Evolutionary conservation across 2,329 filamentous ascomycete species (phyloP).

Genomic region (Sporothrix protearum): DNA sequence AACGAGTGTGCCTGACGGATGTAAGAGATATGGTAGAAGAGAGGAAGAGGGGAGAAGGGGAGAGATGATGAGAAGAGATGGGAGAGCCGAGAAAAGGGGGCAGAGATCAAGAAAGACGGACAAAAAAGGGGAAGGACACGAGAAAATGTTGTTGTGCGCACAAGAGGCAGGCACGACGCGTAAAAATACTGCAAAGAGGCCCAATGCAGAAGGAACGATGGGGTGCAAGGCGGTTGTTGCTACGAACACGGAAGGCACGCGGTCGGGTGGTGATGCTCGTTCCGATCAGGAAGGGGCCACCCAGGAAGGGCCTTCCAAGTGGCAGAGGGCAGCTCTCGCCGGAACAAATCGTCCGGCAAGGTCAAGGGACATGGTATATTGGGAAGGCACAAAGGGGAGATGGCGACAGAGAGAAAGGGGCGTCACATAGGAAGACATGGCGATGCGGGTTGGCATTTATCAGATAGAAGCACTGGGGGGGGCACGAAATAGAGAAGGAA

Average conservation of each 20-base stretch:
- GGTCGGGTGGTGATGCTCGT: neutral
- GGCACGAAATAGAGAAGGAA: neutral
- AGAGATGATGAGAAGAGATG: neutral
- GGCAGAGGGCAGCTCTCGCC: neutral
- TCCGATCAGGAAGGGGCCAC: slow-evolving; percentile 11
- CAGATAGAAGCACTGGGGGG: neutral
- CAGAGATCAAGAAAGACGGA: neutral
- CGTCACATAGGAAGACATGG: neutral
- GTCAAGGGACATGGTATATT: too few relatives aligned
- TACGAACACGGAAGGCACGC: slow-evolving; percentile 6
- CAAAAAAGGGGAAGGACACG: neutral
- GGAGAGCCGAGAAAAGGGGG: neutral
- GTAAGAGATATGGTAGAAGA: neutral
- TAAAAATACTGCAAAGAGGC: neutral
- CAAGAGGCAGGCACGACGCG: neutral
- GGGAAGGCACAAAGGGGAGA: neutral
- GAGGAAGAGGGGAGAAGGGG: neutral
- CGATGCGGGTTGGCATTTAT: too few relatives aligned
- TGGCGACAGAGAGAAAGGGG: neutral
- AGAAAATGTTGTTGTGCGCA: neutral
- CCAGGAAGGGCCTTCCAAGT: too few relatives aligned
- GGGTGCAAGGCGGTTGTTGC: neutral
- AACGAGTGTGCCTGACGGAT: neutral
- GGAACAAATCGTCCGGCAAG: neutral
- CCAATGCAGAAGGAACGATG: slow-evolving; percentile 9